phyloP scores from a whole-genome alignment of 1,284 basidiomycete genomes.

The Inonotus obliquus region DNA sequence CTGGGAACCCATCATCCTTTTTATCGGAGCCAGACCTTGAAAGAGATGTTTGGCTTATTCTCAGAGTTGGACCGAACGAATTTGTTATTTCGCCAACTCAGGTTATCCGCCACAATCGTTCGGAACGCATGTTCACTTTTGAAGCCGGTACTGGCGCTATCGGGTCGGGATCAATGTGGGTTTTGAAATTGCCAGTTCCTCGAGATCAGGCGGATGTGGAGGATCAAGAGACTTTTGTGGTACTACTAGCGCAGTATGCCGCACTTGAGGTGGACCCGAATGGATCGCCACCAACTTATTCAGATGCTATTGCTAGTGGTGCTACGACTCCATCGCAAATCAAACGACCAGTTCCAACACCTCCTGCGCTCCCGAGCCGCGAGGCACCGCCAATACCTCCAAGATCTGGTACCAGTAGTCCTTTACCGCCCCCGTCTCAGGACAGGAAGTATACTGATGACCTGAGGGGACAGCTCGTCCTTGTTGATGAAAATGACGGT shows the following conservation, averaged over 20 bases:
- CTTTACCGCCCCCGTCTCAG: constrained; percentile 6
- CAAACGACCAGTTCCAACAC: constrained; percentile 14
- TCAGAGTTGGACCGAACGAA: constrained; percentile 48
- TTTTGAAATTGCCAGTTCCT: constrained; percentile 20
- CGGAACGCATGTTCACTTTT: constrained; percentile 44
- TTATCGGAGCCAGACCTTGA: constrained; percentile 20
- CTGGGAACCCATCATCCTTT: constrained; percentile 18
- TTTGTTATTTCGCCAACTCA: constrained; percentile 13
- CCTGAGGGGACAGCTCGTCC: constrained; percentile 63
- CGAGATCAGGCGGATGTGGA: constrained; percentile 38
- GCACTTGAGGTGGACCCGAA: constrained; percentile 24
- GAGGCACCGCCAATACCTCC: constrained; percentile 1
- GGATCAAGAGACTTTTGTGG: constrained; percentile 67
- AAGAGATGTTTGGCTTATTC: constrained; percentile 54
- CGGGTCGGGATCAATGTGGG: constrained; percentile 1
- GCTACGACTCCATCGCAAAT: too few relatives aligned
- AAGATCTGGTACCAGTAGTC: constrained; percentile 22
- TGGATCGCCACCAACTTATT: constrained; percentile 3
- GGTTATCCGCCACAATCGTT: constrained; percentile 20
- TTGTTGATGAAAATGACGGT: constrained; percentile 72
- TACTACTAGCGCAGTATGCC: constrained; percentile 65
- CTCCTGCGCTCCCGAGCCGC: background rate
- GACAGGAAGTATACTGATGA: constrained; percentile 33
- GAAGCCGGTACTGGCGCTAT: constrained; percentile 25
- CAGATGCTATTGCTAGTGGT: background rate